These are phyloP conservation scores for Dryas integrifolia DNA, from an alignment of 331 rosid genomes.

Conservation along the genomic window DNA sequence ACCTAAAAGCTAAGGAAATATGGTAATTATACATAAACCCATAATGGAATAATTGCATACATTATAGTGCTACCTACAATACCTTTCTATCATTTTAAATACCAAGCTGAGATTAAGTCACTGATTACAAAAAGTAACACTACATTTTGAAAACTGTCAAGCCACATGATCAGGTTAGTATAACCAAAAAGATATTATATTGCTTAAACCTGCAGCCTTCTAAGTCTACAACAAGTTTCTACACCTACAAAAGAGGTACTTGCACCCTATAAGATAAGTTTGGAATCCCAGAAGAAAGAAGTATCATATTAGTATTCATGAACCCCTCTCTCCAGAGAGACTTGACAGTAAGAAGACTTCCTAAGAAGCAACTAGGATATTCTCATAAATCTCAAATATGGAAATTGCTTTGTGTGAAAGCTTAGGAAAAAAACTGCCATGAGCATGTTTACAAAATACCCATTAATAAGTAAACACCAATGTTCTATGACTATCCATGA, in stretches of 20 bases:
- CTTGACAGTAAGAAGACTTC: not conserved
- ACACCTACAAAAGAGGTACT: constrained; percentile 9
- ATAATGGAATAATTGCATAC: not conserved
- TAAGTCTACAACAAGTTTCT: not conserved
- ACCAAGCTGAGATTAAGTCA: constrained; percentile 6
- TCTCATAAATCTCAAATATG: not conserved
- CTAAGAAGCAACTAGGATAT: constrained; percentile 13
- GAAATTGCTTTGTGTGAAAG: not conserved
- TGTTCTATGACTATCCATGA: too few species aligned
- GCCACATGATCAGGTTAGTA: constrained; percentile 5
- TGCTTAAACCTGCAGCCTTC: constrained; percentile 13
- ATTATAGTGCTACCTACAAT: not conserved
- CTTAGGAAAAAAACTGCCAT: not conserved
- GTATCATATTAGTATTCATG: not conserved
- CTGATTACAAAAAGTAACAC: constrained; percentile 6
- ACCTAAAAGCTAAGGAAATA: not conserved
- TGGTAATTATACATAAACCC: not conserved
- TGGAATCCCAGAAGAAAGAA: constrained; percentile 11
- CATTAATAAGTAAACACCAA: constrained; percentile 5
- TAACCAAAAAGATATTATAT: not conserved
- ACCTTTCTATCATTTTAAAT: constrained; percentile 13
- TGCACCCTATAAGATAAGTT: constrained; percentile 8
- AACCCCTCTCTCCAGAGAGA: constrained; percentile 12
- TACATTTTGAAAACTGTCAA: constrained; percentile 13
- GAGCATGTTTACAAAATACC: too few species aligned